phyloP scores from a whole-genome alignment of 228 moss, liverwort and hornwort genomes.

The Sphagnum magellanicum region DNA sequence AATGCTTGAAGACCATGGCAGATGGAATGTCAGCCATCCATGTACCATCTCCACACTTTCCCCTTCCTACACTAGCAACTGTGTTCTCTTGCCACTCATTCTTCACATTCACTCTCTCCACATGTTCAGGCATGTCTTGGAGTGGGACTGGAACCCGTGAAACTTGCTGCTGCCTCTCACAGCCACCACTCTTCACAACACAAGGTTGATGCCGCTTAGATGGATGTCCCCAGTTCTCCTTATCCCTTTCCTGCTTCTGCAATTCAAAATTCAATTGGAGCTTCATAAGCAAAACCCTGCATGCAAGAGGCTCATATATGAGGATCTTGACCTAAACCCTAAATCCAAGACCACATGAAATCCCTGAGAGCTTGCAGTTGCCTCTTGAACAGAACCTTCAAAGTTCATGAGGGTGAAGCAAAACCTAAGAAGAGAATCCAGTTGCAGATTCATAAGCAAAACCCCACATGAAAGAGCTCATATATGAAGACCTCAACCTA shows the following conservation, averaged over 20 bases:
- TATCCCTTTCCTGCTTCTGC: constrained; percentile 2
- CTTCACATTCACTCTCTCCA: not conserved
- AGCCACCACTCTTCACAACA: not conserved
- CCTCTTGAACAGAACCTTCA: no score
- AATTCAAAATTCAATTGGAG: no score
- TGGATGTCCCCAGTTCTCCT: not conserved
- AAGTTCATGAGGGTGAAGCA: no score
- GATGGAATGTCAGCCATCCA: constrained; percentile 1
- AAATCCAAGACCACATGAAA: no score
- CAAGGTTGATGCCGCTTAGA: not conserved
- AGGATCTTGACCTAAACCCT: no score
- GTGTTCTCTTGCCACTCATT: not conserved
- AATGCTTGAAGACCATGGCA: constrained; percentile 5
- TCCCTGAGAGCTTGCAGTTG: no score
- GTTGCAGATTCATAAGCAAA: no score
- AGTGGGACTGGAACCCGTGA: not conserved
- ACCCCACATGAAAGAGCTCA: no score
- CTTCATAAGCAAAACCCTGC: no score
- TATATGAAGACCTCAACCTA: no score
- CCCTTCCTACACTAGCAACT: not conserved
- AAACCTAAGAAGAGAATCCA: no score
- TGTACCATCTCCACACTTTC: not conserved
- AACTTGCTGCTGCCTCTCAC: not conserved
- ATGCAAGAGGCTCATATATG: no score
- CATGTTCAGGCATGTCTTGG: not conserved